phyloP scores from a whole-genome alignment of 805 yeast species.

The Starmerella riodocensis region DNA sequence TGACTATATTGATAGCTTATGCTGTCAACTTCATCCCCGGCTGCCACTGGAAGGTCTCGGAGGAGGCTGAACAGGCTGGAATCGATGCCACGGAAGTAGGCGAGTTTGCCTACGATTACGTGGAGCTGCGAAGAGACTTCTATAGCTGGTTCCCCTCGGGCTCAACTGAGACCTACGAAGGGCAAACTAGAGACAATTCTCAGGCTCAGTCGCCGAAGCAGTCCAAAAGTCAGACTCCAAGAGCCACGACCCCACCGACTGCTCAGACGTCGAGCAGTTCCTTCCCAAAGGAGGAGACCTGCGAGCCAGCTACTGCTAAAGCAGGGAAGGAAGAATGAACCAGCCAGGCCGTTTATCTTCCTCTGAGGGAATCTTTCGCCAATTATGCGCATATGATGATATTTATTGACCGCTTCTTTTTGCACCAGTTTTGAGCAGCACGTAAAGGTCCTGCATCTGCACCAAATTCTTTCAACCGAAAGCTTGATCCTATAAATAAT shows the following conservation, averaged over 20 bases:
- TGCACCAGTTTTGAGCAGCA: too few species aligned
- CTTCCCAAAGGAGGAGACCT: too few species aligned
- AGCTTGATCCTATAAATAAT: too few species aligned
- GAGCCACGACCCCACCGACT: background rate
- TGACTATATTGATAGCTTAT: constrained; percentile 65
- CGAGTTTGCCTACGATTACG: constrained; percentile 97
- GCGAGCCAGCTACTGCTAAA: too few species aligned
- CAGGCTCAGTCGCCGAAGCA: constrained; percentile 1
- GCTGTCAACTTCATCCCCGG: constrained; percentile 71
- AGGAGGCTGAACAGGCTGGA: constrained; percentile 76
- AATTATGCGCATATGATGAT: too few species aligned
- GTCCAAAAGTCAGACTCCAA: background rate
- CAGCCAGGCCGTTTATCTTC: too few species aligned
- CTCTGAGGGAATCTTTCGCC: too few species aligned
- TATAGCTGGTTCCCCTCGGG: constrained; percentile 34
- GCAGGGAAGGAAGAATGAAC: too few species aligned
- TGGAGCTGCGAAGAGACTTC: constrained; percentile 86
- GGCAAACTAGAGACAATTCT: background rate
- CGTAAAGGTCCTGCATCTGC: too few species aligned
- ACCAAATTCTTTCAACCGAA: too few species aligned
- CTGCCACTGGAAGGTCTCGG: constrained; percentile 62
- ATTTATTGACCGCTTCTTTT: too few species aligned
- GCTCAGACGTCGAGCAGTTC: too few species aligned
- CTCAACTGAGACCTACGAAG: constrained; percentile 7
- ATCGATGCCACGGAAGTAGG: constrained; percentile 96